These are phyloP conservation scores for Kwoniella sp. DNA, from an alignment of 768 basidiomycete species.

Conservation along the genomic window DNA sequence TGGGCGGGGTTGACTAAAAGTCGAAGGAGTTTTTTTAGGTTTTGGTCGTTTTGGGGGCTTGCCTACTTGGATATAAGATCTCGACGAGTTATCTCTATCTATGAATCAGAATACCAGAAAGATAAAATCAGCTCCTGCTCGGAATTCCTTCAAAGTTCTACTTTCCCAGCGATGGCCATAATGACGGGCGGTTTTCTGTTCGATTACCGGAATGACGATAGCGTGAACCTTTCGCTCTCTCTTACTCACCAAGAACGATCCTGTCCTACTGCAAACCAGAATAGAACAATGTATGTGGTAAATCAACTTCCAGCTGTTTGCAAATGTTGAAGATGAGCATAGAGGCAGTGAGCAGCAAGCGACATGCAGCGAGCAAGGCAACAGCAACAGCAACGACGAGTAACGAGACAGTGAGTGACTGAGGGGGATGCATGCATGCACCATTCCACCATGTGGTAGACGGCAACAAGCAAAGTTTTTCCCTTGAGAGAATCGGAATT, in stretches of 20 bases:
- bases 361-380: constrained; percentile 5
- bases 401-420: not conserved
- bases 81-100: constrained; percentile 27
- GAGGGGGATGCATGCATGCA: not conserved
- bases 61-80: constrained; percentile 46
- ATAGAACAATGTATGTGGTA: constrained; percentile 19
- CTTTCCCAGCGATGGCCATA: not conserved
- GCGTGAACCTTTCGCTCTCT: too few species aligned
- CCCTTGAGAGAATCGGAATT: not conserved
- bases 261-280: constrained; percentile 36
- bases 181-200: too few species aligned
- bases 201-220: too few species aligned
- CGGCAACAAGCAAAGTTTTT: not conserved
- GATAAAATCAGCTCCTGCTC: not conserved
- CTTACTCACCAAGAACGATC: constrained; percentile 28
- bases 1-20: constrained; percentile 5
- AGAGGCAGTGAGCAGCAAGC: not conserved
- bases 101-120: not conserved
- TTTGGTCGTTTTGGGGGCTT: constrained; percentile 39
- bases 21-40: not conserved
- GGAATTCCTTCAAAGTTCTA: not conserved
- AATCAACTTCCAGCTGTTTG: not conserved
- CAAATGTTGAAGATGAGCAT: not conserved
- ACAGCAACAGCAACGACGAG: not conserved
- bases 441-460: not conserved